phyloP scores from a whole-genome alignment of 495 filamentous ascomycete species.

The Neurospora sp. region DNA sequence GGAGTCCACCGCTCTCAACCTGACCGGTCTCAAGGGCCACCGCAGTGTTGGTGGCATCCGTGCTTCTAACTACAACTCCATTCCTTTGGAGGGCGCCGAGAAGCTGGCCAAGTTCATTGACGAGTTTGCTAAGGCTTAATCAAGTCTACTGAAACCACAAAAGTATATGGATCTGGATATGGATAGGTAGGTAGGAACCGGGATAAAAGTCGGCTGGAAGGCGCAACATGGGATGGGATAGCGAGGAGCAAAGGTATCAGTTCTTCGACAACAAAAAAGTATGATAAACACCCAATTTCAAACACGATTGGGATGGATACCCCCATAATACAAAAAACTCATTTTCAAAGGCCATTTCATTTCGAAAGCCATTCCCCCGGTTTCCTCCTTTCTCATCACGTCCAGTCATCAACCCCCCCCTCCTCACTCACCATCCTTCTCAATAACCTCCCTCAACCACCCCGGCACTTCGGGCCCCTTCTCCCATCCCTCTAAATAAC shows the following conservation, averaged over 20 bases:
- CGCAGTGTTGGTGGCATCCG: constrained; percentile 67
- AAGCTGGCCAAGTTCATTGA: constrained; percentile 50
- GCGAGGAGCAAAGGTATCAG: neutral
- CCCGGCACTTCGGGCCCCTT: constrained; percentile 40
- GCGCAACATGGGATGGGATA: neutral
- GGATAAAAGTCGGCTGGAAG: neutral
- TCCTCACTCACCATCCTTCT: neutral
- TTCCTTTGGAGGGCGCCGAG: constrained; percentile 46
- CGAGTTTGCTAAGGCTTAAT: constrained; percentile 39
- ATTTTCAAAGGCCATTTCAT: neutral
- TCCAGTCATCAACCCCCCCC: neutral
- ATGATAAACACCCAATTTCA: neutral
- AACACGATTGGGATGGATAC: neutral
- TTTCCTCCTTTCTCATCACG: neutral
- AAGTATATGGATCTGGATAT: neutral
- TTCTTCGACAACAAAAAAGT: neutral
- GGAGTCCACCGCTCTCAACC: constrained; percentile 50
- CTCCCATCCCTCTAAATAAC: constrained; percentile 46
- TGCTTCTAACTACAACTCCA: constrained; percentile 56
- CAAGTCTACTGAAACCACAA: neutral
- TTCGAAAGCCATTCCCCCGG: neutral
- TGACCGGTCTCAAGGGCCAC: constrained; percentile 74
- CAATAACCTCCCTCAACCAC: constrained; percentile 44
- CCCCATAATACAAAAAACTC: neutral
- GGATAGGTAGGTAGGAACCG: neutral